Evolutionary conservation across 805 yeast species (phyloP).

Genomic region (Metschnikowia noctiluminum): DNA sequence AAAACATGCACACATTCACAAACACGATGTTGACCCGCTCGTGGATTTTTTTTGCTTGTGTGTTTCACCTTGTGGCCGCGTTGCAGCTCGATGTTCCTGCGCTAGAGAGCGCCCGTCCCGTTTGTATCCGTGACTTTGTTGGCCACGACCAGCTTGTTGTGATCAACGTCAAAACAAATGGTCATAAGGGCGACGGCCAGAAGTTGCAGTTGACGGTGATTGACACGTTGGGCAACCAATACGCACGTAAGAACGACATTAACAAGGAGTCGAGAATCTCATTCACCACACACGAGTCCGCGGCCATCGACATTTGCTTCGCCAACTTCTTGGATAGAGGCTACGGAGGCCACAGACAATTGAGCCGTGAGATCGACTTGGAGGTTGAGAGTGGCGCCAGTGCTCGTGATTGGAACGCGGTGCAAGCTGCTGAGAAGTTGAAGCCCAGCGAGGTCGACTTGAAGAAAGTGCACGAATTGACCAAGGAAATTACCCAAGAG

Average conservation of each 20-base stretch:
- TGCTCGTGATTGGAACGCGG: slow-evolving; percentile 96
- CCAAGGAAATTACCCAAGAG: slow-evolving; percentile 77
- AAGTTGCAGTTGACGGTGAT: slow-evolving; percentile 60
- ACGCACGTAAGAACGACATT: slow-evolving; percentile 68
- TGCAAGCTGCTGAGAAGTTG: slow-evolving; percentile 89
- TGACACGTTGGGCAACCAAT: slow-evolving; percentile 83
- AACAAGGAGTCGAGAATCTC: slow-evolving; percentile 71
- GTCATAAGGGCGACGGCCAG: slow-evolving; percentile 86
- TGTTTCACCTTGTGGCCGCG: slow-evolving; percentile 30
- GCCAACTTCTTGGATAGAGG: slow-evolving; percentile 50
- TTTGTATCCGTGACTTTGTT: slow-evolving; percentile 91
- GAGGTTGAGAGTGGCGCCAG: slow-evolving; percentile 95
- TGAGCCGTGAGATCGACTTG: slow-evolving; percentile 73
- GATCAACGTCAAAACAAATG: slow-evolving; percentile 71
- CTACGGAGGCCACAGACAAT: slow-evolving; percentile 23
- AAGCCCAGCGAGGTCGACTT: slow-evolving; percentile 90
- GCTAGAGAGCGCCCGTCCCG: slow-evolving; percentile 47
- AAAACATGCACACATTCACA: background rate
- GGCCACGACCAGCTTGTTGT: slow-evolving; percentile 83
- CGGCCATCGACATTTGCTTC: slow-evolving; percentile 90
- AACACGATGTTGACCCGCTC: slow-evolving; percentile 11
- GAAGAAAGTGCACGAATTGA: slow-evolving; percentile 79
- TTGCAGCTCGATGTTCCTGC: slow-evolving; percentile 56
- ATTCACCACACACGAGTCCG: slow-evolving; percentile 77
- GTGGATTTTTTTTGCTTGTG: slow-evolving; percentile 17